Percentiles rank a stretch among this genome's conserved stretches.
These are phyloP conservation scores for Phylloporus scabripes DNA, from an alignment of 768 basidiomycete genomes.

Conservation along the genomic window DNA sequence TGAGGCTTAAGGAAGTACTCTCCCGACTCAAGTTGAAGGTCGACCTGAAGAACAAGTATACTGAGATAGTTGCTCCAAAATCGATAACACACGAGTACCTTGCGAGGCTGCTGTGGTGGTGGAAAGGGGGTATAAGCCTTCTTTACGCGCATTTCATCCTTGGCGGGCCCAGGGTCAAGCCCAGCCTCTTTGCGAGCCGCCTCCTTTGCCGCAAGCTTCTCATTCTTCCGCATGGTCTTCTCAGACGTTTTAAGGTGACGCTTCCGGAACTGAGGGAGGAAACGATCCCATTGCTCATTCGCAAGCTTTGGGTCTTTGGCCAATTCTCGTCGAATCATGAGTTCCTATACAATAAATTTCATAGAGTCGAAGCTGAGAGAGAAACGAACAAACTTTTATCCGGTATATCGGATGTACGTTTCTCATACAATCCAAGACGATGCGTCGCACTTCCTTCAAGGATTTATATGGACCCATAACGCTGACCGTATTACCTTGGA, in stretches of 20 bases:
- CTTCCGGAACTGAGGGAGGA: slow-evolving; percentile 94
- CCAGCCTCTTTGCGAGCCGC: slow-evolving; percentile 67
- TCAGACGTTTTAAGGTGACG: slow-evolving; percentile 89
- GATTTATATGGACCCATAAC: slow-evolving; percentile 97
- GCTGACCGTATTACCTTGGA: slow-evolving; percentile 97
- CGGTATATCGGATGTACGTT: slow-evolving; percentile 99
- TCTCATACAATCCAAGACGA: slow-evolving; percentile 98
- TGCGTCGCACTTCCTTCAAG: slow-evolving; percentile 92
- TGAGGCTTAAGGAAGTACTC: slow-evolving; percentile 95
- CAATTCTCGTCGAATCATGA: slow-evolving; percentile 97
- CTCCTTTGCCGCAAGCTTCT: slow-evolving; percentile 52
- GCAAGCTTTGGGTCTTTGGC: slow-evolving; percentile 97
- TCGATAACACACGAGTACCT: slow-evolving; percentile 43
- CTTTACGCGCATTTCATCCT: slow-evolving; percentile 59
- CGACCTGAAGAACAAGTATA: slow-evolving; percentile 47
- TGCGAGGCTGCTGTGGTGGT: slow-evolving; percentile 87
- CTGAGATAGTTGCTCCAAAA: slow-evolving; percentile 4
- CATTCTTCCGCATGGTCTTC: slow-evolving; percentile 89
- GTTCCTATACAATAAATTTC: slow-evolving; percentile 51
- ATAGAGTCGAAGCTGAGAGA: not conserved
- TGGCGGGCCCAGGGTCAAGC: slow-evolving; percentile 35
- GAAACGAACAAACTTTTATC: slow-evolving; percentile 65
- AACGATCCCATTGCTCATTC: slow-evolving; percentile 93
- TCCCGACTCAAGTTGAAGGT: slow-evolving; percentile 91
- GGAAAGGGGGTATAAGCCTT: slow-evolving; percentile 99